phyloP scores from a whole-genome alignment of 768 basidiomycete species.

The Mycena galopus region DNA sequence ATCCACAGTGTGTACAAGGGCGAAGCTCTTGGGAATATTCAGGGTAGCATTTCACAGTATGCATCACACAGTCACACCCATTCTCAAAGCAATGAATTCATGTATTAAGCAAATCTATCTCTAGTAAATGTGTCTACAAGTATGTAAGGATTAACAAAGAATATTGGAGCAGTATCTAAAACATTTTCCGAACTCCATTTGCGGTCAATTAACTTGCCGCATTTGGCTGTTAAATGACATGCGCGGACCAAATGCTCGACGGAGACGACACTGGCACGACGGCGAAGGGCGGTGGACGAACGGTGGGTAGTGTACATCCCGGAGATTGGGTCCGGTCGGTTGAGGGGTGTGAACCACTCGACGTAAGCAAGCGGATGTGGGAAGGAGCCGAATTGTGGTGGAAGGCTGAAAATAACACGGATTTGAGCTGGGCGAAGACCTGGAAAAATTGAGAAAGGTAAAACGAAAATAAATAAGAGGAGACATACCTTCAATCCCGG shows the following conservation, averaged over 20 bases:
- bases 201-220: not conserved
- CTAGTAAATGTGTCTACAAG: not conserved
- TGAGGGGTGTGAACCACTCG: not conserved
- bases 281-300: not conserved
- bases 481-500: not conserved
- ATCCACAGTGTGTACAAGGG: too few species aligned
- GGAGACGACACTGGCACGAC: not conserved
- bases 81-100: too few species aligned
- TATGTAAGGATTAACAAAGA: not conserved
- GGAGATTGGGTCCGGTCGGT: not conserved
- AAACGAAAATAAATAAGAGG: not conserved
- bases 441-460: not conserved
- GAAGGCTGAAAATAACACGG: not conserved
- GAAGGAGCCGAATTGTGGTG: not conserved
- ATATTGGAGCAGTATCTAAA: conserved; percentile 15
- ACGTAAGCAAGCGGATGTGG: not conserved
- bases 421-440: not conserved
- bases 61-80: too few species aligned
- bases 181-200: conserved; percentile 26
- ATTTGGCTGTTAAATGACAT: not conserved
- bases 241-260: not conserved
- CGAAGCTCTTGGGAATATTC: too few species aligned
- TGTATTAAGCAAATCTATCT: not conserved
- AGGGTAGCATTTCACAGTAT: too few species aligned
- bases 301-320: not conserved